A percentile compares a stretch with the other conserved stretches of the same genome.
These are phyloP conservation scores for Brassica hybrid DNA, from an alignment of 441 rosid species.

Conservation along the genomic window DNA sequence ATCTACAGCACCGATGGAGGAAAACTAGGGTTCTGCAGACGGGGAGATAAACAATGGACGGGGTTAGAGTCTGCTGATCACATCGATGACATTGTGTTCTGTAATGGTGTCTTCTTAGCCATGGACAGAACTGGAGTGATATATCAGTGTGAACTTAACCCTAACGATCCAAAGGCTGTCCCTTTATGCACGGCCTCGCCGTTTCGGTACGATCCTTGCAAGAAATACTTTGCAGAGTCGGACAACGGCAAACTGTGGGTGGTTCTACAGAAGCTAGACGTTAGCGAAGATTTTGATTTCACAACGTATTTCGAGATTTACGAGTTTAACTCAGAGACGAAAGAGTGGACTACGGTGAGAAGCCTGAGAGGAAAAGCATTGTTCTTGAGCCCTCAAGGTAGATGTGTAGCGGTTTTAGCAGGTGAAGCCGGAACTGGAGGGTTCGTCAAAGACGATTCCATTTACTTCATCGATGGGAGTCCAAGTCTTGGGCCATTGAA, in stretches of 20 bases:
- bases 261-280: slow-evolving; percentile 32
- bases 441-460: too few species aligned
- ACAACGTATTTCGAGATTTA: too few species aligned
- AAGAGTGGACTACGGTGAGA: too few species aligned
- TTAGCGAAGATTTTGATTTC: slow-evolving; percentile 19
- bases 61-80: slow-evolving; percentile 22
- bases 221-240: slow-evolving; percentile 20
- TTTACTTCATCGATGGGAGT: too few species aligned
- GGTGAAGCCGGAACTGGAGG: too few species aligned
- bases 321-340: too few species aligned
- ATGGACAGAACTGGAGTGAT: slow-evolving; percentile 21
- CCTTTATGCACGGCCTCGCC: slow-evolving; percentile 22
- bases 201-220: slow-evolving; percentile 29
- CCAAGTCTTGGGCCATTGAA: too few species aligned
- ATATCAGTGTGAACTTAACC: slow-evolving; percentile 20
- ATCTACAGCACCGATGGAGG: slow-evolving; percentile 24
- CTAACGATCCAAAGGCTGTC: slow-evolving; percentile 15
- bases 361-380: too few species aligned
- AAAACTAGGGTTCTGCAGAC: slow-evolving; percentile 38
- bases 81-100: slow-evolving; percentile 32
- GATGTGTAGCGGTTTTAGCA: too few species aligned
- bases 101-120: slow-evolving; percentile 33
- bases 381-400: too few species aligned
- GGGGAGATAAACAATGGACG: slow-evolving; percentile 36
- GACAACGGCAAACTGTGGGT: slow-evolving; percentile 17